These are phyloP conservation scores for Rhizopogon vesiculosus DNA, from an alignment of 768 basidiomycete species.

Conservation along the genomic window DNA sequence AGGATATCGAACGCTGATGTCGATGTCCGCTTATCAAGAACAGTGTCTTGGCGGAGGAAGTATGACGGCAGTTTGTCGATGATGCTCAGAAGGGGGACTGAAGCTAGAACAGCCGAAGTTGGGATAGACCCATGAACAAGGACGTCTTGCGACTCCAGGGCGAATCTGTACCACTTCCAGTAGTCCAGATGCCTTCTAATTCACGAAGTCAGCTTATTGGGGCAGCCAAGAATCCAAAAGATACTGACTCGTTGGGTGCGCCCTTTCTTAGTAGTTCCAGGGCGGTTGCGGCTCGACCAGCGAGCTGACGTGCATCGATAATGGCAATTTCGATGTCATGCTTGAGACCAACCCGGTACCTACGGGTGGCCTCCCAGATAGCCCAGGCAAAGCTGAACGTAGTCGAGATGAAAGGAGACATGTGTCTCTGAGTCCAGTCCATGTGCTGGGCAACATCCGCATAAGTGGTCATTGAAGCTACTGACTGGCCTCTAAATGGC, in stretches of 20 bases:
- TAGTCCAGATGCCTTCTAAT: conserved; percentile 55
- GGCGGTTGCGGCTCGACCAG: conserved; percentile 57
- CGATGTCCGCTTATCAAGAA: conserved; percentile 23
- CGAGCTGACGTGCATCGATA: conserved; percentile 62
- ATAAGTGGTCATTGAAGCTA: conserved; percentile 38
- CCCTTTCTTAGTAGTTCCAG: conserved; percentile 56
- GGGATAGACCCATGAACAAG: conserved; percentile 70
- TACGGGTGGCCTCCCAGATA: conserved; percentile 74
- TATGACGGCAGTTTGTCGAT: conserved; percentile 71
- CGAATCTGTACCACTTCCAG: conserved; percentile 75
- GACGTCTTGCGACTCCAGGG: conserved; percentile 72
- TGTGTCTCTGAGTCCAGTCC: conserved; percentile 72
- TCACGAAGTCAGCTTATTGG: background rate
- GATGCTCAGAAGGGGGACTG: conserved; percentile 61
- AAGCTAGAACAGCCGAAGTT: conserved; percentile 58
- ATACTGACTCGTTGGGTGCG: conserved; percentile 49
- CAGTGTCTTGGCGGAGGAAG: conserved; percentile 39
- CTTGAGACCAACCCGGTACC: conserved; percentile 69
- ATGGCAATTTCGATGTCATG: conserved; percentile 76
- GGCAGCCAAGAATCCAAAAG: background rate
- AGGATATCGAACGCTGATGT: conserved; percentile 31
- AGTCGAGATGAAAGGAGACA: conserved; percentile 67
- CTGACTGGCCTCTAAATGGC: conserved; percentile 23
- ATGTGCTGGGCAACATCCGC: conserved; percentile 64
- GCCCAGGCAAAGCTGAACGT: conserved; percentile 83